phyloP scores from a whole-genome alignment of 306 rosid genomes.

The Quercus cerris region DNA sequence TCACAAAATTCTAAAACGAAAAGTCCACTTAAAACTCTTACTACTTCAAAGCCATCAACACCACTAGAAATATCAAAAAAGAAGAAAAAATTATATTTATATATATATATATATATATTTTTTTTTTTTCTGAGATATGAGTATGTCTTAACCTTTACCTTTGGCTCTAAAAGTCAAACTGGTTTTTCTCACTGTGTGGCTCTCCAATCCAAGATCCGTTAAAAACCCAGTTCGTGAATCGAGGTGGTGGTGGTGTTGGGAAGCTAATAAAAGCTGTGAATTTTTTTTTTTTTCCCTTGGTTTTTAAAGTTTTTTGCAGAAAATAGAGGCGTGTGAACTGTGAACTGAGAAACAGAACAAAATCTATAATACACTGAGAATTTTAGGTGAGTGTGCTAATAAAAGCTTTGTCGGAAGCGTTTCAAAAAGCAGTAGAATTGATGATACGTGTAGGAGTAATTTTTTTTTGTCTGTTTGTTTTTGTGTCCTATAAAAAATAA shows the following conservation, averaged over 20 bases:
- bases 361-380: not conserved
- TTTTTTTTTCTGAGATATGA: not conserved
- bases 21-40: slow-evolving; percentile 24
- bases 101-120: not conserved
- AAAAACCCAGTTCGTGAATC: slow-evolving; percentile 40
- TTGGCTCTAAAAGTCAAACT: slow-evolving; percentile 44
- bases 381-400: slow-evolving; percentile 22
- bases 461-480: no score
- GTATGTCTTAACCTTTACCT: slow-evolving; percentile 13
- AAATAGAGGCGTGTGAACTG: no score
- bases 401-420: slow-evolving; percentile 30
- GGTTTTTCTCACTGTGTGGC: slow-evolving; percentile 29
- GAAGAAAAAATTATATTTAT: not conserved
- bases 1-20: slow-evolving; percentile 32
- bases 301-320: no score
- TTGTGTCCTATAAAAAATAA: no score
- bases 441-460: no score
- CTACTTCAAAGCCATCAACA: slow-evolving; percentile 27
- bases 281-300: not conserved
- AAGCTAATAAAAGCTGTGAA: slow-evolving; percentile 13
- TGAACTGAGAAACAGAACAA: not conserved
- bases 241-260: slow-evolving; percentile 28
- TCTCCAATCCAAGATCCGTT: slow-evolving; percentile 39
- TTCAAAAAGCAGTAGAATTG: no score
- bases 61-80: slow-evolving; percentile 19